Conservation (phyloP, 2,329 filamentous ascomycete genomes). For the Clarireedia hainanense region DNA sequence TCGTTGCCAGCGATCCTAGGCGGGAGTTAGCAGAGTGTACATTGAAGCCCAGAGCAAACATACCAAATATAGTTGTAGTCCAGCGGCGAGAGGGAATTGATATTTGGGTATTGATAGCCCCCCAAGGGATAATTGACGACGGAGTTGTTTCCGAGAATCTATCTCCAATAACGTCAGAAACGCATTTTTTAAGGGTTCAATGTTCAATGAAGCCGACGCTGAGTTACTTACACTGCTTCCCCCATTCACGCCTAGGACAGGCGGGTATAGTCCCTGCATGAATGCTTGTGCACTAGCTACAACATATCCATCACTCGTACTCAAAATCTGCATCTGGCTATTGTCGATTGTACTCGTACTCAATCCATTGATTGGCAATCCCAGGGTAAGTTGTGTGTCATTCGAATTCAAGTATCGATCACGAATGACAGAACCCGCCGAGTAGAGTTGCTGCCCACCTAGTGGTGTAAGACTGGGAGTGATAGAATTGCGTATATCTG, state of each 20-base stretch:
- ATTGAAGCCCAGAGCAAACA: background rate
- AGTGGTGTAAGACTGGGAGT: slow-evolving; percentile 39
- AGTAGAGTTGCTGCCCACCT: slow-evolving; percentile 45
- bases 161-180: slow-evolving; percentile 10
- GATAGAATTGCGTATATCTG: slow-evolving; percentile 26
- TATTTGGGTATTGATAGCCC: slow-evolving; percentile 69
- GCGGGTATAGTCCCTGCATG: slow-evolving; percentile 78
- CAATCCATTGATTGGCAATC: slow-evolving; percentile 10
- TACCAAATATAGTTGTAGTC: slow-evolving; percentile 6
- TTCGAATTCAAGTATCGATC: slow-evolving; percentile 38
- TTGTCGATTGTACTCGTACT: background rate
- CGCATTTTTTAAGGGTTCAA: background rate
- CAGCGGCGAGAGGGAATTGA: background rate
- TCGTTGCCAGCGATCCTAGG: slow-evolving; percentile 22
- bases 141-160: slow-evolving; percentile 52
- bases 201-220: background rate
- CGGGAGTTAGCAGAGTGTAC: background rate
- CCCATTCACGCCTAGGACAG: slow-evolving; percentile 28
- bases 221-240: background rate
- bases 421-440: slow-evolving; percentile 42
- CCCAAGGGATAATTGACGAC: slow-evolving; percentile 56
- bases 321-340: slow-evolving; percentile 32
- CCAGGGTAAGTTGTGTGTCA: slow-evolving; percentile 25
- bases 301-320: slow-evolving; percentile 40
- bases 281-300: slow-evolving; percentile 67